Evolutionary conservation across 2,329 filamentous ascomycete species (phyloP).

Genomic region (Neocatenulostroma microsporum): DNA sequence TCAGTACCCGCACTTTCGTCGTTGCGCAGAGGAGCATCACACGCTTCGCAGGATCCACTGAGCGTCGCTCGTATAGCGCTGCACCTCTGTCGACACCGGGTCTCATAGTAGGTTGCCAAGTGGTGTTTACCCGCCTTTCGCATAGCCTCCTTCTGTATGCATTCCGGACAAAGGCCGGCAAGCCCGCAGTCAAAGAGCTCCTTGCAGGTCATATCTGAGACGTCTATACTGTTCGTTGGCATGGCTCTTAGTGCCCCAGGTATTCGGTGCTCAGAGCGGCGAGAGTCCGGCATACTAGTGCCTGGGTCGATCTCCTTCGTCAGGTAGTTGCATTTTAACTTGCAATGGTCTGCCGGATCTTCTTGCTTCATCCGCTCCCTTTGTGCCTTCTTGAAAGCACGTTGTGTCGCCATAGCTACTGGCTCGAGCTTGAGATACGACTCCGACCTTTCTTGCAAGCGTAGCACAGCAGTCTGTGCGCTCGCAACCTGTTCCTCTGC

Average conservation of each 20-base stretch:
- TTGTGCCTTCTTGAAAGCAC: conserved; percentile 16
- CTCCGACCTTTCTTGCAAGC: conserved; percentile 6
- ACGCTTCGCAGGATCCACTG: conserved; percentile 10
- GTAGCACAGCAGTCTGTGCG: conserved; percentile 7
- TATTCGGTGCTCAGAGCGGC: conserved; percentile 35
- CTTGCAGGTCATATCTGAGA: conserved; percentile 10
- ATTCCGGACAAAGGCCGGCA: conserved; percentile 29
- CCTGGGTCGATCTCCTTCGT: conserved; percentile 29
- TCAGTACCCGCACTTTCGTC: neutral
- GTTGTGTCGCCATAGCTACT: conserved; percentile 30
- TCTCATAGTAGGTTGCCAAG: no score
- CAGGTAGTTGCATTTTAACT: conserved; percentile 24
- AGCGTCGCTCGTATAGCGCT: conserved; percentile 5
- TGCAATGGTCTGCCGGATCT: conserved; percentile 16
- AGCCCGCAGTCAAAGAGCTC: conserved; percentile 18
- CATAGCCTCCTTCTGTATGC: conserved; percentile 16
- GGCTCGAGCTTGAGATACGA: conserved; percentile 6
- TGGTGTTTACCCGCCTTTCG: no score
- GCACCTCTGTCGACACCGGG: conserved; percentile 11
- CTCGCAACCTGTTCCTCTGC: conserved; percentile 5
- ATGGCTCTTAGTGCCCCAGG: conserved; percentile 30
- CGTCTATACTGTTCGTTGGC: conserved; percentile 13
- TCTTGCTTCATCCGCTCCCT: conserved; percentile 19
- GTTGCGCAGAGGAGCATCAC: conserved; percentile 13
- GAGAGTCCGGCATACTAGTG: conserved; percentile 31